phyloP scores from a whole-genome alignment of 768 basidiomycete genomes.

The Russula dissimulans region DNA sequence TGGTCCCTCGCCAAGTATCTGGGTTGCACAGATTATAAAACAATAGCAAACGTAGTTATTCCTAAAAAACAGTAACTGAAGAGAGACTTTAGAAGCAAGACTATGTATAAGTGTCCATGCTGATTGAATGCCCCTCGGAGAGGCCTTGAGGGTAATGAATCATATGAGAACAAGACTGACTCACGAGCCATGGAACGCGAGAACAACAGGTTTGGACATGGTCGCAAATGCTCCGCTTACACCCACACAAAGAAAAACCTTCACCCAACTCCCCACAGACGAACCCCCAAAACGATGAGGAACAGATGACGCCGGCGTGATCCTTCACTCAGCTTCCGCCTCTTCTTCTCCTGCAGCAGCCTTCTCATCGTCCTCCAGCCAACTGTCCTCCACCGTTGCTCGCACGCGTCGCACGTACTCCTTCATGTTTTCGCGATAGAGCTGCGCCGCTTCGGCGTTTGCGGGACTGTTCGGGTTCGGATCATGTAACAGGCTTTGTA shows the following conservation, averaged over 20 bases:
- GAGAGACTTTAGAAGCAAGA: neutral
- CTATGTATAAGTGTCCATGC: neutral
- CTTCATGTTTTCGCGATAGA: slow-evolving; percentile 97
- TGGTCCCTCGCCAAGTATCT: neutral
- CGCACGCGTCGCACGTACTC: slow-evolving; percentile 93
- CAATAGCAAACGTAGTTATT: neutral
- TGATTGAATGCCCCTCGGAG: neutral
- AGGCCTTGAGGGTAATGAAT: neutral
- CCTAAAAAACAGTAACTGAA: neutral
- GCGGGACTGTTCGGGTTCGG: slow-evolving; percentile 98
- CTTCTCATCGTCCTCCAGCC: slow-evolving; percentile 71
- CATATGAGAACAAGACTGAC: neutral
- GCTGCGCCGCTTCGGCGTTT: slow-evolving; percentile 94
- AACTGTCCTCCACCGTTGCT: slow-evolving; percentile 89
- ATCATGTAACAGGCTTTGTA: slow-evolving; percentile 92
- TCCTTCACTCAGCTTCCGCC: slow-evolving; percentile 20
- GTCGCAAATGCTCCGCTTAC: neutral
- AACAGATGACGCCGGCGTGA: neutral
- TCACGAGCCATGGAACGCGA: neutral
- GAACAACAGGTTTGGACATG: neutral
- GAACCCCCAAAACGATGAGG: neutral
- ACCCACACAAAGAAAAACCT: neutral
- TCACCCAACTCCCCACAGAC: neutral
- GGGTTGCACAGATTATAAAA: too few relatives aligned
- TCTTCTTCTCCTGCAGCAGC: slow-evolving; percentile 48